phyloP scores from a whole-genome alignment of 768 basidiomycete genomes.

The Kwoniella europaea region DNA sequence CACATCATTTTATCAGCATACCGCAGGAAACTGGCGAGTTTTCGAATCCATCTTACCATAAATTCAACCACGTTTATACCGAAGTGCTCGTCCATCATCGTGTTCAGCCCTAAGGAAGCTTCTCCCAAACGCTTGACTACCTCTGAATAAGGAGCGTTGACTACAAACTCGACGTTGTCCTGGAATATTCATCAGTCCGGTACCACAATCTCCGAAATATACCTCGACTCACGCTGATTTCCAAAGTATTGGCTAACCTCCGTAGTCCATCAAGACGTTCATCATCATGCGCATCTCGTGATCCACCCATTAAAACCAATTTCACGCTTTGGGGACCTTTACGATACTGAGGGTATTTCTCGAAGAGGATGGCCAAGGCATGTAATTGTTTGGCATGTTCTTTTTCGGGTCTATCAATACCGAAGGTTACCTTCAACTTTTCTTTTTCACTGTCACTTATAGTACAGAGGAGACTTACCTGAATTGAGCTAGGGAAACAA shows the following conservation, averaged over 20 bases:
- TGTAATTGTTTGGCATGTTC: slow-evolving; percentile 80
- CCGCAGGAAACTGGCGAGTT: neutral
- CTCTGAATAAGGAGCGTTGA: slow-evolving; percentile 78
- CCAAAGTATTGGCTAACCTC: slow-evolving; percentile 67
- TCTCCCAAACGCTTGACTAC: slow-evolving; percentile 73
- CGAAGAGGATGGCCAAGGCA: slow-evolving; percentile 69
- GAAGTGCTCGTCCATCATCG: slow-evolving; percentile 98
- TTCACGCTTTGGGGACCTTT: slow-evolving; percentile 59
- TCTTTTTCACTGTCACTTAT: neutral
- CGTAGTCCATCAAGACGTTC: slow-evolving; percentile 70
- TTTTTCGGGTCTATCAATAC: slow-evolving; percentile 74
- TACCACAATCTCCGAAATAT: too few relatives aligned
- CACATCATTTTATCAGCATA: neutral
- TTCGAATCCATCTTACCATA: slow-evolving; percentile 71
- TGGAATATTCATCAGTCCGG: slow-evolving; percentile 51
- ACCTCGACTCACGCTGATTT: slow-evolving; percentile 65
- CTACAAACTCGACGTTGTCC: slow-evolving; percentile 74
- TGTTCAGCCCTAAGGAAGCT: slow-evolving; percentile 84
- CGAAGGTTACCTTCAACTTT: neutral
- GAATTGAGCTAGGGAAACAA: slow-evolving; percentile 92
- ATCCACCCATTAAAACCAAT: slow-evolving; percentile 81
- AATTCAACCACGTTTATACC: slow-evolving; percentile 98
- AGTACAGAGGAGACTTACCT: slow-evolving; percentile 61
- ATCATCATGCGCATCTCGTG: slow-evolving; percentile 77
- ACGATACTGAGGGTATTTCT: slow-evolving; percentile 67